Evolutionary conservation across 768 basidiomycete species (phyloP).

Genomic region (Rhodotorula diobovata): DNA sequence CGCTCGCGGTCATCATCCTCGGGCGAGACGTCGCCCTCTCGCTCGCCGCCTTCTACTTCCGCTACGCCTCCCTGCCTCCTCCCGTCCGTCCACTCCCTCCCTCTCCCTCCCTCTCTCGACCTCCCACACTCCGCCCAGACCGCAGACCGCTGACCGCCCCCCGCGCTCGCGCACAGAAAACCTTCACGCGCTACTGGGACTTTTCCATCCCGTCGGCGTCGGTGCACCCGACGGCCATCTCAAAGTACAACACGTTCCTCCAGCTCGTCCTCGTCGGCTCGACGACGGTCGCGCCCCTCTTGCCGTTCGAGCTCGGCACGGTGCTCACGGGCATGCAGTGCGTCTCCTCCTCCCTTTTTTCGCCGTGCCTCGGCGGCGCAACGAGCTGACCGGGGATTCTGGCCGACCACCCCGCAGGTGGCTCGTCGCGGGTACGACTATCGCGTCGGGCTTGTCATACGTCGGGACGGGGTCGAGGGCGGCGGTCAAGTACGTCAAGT

Average conservation of each 20-base stretch:
- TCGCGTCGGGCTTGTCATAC: slow-evolving; percentile 73
- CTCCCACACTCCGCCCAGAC: no score
- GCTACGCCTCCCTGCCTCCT: slow-evolving; percentile 78
- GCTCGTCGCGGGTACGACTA: slow-evolving; percentile 80
- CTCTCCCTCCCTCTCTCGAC: not conserved
- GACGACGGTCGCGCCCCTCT: slow-evolving; percentile 77
- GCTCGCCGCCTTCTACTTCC: slow-evolving; percentile 84
- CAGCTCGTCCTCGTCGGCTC: slow-evolving; percentile 86
- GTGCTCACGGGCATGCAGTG: slow-evolving; percentile 70
- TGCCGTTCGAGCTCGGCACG: slow-evolving; percentile 57
- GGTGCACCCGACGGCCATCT: slow-evolving; percentile 86
- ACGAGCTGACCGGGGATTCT: not conserved
- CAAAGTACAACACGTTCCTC: slow-evolving; percentile 91
- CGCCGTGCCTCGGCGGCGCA: no score
- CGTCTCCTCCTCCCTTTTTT: slow-evolving; percentile 47
- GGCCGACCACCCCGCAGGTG: slow-evolving; percentile 50
- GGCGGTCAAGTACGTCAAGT: slow-evolving; percentile 46
- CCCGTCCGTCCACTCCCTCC: slow-evolving; percentile 59
- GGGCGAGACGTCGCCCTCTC: slow-evolving; percentile 83
- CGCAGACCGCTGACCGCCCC: slow-evolving; percentile 4
- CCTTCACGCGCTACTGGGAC: slow-evolving; percentile 88
- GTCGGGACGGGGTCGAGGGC: slow-evolving; percentile 39
- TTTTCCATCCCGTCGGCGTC: slow-evolving; percentile 92
- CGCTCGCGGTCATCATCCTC: slow-evolving; percentile 76
- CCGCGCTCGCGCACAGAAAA: slow-evolving; percentile 60